Conservation (phyloP, 345 rosid genomes). For the Bruguiera sexangula region DNA sequence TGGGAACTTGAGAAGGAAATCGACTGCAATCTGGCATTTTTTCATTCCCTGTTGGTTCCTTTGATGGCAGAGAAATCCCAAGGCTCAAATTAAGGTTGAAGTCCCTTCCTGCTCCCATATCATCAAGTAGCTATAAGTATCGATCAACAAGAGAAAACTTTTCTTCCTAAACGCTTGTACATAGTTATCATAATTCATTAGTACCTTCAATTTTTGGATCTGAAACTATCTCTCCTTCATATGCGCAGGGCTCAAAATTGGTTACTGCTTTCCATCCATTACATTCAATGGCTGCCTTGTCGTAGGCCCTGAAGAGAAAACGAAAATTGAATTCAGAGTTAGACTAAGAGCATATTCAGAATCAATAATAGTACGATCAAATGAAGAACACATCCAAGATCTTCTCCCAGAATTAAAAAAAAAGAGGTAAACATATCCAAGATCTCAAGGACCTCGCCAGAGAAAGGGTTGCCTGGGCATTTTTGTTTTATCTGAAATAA, state of each 20-base stretch:
- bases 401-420: no score
- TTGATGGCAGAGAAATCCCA: conserved; percentile 27
- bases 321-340: conserved; percentile 45
- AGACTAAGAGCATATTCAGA: conserved; percentile 26
- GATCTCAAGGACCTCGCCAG: conserved; percentile 71
- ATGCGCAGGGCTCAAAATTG: conserved; percentile 42
- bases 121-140: not conserved
- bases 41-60: conserved; percentile 15
- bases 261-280: conserved; percentile 28
- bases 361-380: not conserved
- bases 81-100: conserved; percentile 49
- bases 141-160: not conserved
- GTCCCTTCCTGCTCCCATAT: conserved; percentile 30
- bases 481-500: conserved; percentile 1
- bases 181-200: not conserved
- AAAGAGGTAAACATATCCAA: conserved; percentile 21
- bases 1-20: not conserved
- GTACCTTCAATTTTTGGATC: conserved; percentile 53
- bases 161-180: not conserved
- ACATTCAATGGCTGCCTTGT: conserved; percentile 70
- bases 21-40: conserved; percentile 7
- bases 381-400: conserved; percentile 2
- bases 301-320: conserved; percentile 76
- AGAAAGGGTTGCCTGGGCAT: conserved; percentile 10
- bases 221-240: conserved; percentile 46